Evolutionary conservation across 2,329 filamentous ascomycete species (phyloP).

Genomic region (Stachybotrys chartarum): DNA sequence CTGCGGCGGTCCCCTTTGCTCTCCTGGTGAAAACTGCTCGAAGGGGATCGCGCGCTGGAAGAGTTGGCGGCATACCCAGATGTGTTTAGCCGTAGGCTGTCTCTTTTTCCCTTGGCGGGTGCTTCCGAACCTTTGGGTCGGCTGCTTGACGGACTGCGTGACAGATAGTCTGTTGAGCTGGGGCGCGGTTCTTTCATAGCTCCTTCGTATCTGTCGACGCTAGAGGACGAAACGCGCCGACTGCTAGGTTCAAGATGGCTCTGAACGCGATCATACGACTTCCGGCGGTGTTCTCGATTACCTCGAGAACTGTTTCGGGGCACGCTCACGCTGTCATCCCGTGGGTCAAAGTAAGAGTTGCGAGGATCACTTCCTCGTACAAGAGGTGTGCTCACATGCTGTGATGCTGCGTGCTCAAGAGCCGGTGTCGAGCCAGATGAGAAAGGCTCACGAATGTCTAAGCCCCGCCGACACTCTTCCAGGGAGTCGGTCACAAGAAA

Average conservation of each 20-base stretch:
- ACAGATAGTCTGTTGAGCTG: neutral
- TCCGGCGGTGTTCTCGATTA: neutral
- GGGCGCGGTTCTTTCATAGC: neutral
- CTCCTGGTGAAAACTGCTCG: neutral
- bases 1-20: slow-evolving; percentile 7
- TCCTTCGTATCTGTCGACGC: neutral
- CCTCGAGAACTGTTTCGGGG: neutral
- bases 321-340: neutral
- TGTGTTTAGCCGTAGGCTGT: neutral
- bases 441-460: slow-evolving; percentile 9
- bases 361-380: neutral
- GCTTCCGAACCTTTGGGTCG: neutral
- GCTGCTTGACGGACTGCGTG: neutral
- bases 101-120: neutral
- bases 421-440: slow-evolving; percentile 1
- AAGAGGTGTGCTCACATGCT: neutral
- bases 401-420: neutral
- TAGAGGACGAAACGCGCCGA: neutral
- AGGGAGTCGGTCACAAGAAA: slow-evolving; percentile 56
- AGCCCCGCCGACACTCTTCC: slow-evolving; percentile 28
- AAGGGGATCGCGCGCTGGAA: neutral
- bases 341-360: neutral
- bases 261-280: neutral
- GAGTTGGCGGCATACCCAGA: neutral
- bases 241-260: neutral